phyloP scores from a whole-genome alignment of 192 early-diverging fungal genomes.

The Endogone sp. region DNA sequence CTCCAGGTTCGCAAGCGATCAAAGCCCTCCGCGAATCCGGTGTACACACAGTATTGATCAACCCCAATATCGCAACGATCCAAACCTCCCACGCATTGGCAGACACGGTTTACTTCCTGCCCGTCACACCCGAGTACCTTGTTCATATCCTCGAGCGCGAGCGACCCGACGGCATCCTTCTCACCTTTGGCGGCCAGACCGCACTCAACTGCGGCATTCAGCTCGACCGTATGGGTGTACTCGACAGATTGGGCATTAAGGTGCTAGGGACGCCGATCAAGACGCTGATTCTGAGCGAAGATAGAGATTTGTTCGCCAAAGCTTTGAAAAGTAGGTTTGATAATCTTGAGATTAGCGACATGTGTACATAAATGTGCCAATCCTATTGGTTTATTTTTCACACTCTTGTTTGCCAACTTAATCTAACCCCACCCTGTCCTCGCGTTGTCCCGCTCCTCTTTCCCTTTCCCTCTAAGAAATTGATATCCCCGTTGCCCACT shows the following conservation, averaged over 20 bases:
- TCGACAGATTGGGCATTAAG: conserved; percentile 78
- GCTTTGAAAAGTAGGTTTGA: conserved; percentile 67
- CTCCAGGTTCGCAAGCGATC: conserved; percentile 88
- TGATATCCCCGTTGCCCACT: conserved; percentile 84
- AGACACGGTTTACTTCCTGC: conserved; percentile 93
- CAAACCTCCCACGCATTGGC: conserved; percentile 94
- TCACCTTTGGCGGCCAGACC: conserved; percentile 97
- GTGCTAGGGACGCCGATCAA: conserved; percentile 95
- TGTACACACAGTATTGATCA: conserved; percentile 93
- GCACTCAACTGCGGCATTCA: conserved; percentile 94
- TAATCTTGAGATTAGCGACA: conserved; percentile 29
- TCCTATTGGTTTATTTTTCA: neutral
- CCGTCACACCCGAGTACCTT: conserved; percentile 90
- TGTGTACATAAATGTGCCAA: conserved; percentile 2
- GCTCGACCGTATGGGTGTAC: conserved; percentile 77
- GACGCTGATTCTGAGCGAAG: conserved; percentile 88
- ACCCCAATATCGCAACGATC: conserved; percentile 99
- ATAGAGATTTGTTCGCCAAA: conserved; percentile 93
- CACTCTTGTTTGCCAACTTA: neutral
- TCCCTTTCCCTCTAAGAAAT: conserved; percentile 47
- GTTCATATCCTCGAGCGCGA: conserved; percentile 91
- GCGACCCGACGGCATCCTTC: conserved; percentile 90
- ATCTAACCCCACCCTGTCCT: neutral
- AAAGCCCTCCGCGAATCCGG: conserved; percentile 92
- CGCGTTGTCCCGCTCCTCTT: neutral